phyloP scores from a whole-genome alignment of 78 protist genomes.

The slime mould (Dictyostelium discoideum) region DNA sequence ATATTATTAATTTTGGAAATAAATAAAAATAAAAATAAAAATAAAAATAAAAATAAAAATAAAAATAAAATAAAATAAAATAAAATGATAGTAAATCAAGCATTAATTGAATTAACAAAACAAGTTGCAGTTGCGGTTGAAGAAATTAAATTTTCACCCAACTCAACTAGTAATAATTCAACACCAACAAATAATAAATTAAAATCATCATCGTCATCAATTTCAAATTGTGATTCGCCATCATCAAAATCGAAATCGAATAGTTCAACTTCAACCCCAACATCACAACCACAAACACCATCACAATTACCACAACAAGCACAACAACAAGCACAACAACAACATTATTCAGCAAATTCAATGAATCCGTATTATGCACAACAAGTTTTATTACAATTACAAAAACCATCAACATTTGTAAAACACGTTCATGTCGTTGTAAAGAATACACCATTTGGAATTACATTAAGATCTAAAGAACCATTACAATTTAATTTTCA shows the following conservation, averaged over 20 bases:
- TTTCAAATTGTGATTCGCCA: not conserved
- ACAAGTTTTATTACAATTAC: slow-evolving; percentile 15
- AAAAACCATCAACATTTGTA: slow-evolving; percentile 33
- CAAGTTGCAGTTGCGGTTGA: slow-evolving; percentile 78
- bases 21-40: not conserved
- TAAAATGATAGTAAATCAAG: slow-evolving; percentile 28
- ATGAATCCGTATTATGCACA: slow-evolving; percentile 31
- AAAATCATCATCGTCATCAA: not conserved
- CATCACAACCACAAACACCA: not conserved
- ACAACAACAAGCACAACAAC: not conserved
- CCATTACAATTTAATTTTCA: slow-evolving; percentile 34
- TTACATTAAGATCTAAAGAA: slow-evolving; percentile 33
- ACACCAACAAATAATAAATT: not conserved
- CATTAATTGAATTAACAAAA: slow-evolving; percentile 52
- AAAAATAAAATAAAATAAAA: not conserved
- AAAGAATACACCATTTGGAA: slow-evolving; percentile 73
- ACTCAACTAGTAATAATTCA: not conserved
- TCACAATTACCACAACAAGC: not conserved
- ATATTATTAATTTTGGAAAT: too few relatives aligned
- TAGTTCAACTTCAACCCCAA: not conserved
- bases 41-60: not conserved
- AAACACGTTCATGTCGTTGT: slow-evolving; percentile 80
- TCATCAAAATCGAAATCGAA: not conserved
- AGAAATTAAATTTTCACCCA: slow-evolving; percentile 46
- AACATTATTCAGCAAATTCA: not conserved